Percentiles rank a stretch among this genome's conserved stretches.
These are phyloP conservation scores for Didymella sp. DNA, from an alignment of 2,329 filamentous ascomycete genomes.

Conservation along the genomic window DNA sequence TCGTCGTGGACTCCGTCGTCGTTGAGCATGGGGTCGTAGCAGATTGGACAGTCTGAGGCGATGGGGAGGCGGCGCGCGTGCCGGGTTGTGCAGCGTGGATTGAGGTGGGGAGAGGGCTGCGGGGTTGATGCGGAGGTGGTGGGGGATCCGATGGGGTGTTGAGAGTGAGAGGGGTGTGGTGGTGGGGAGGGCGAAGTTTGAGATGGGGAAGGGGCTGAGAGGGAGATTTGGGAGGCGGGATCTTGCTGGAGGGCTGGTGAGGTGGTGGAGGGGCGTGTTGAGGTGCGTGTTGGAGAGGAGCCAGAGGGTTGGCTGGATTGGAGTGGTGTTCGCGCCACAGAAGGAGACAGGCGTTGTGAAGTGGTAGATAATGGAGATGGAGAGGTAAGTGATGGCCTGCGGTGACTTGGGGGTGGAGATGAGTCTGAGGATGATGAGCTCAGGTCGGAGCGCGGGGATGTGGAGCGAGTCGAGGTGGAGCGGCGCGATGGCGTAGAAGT, in stretches of 20 bases:
- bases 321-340: too few relatives aligned
- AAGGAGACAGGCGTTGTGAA: not conserved
- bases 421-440: not conserved
- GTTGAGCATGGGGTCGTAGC: conserved; percentile 16
- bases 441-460: too few relatives aligned
- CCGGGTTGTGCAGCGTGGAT: conserved; percentile 2
- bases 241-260: too few relatives aligned
- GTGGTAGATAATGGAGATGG: not conserved
- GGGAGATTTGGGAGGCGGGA: too few relatives aligned
- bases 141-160: not conserved
- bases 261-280: too few relatives aligned
- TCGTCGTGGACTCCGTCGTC: too few relatives aligned
- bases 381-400: not conserved
- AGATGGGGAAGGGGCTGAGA: not conserved
- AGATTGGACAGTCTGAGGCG: conserved; percentile 31
- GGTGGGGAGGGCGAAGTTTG: not conserved
- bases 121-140: too few relatives aligned
- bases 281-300: too few relatives aligned
- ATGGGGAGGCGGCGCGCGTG: conserved; percentile 30
- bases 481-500: not conserved
- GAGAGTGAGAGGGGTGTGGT: not conserved
- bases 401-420: not conserved
- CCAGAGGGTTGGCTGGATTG: too few relatives aligned
- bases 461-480: not conserved
- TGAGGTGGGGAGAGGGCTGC: not conserved